Base-by-base conservation (phyloP, 2,329 filamentous ascomycete genomes). In the Calonectria pauciramosa region DNA sequence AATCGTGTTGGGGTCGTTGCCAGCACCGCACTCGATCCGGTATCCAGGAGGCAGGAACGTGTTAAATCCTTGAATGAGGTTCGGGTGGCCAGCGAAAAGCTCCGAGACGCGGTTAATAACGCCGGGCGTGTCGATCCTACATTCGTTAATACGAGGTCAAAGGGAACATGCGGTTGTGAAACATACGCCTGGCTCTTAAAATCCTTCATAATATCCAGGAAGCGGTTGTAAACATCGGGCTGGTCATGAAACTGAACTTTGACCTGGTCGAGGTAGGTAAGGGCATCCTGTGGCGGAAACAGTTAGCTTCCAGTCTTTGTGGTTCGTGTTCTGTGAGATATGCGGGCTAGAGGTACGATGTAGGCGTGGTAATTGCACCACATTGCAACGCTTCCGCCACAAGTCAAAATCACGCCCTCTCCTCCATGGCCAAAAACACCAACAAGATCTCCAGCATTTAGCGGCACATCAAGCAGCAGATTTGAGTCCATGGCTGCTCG, bases 131-230 rank as follows among this genome's bases (percentile, higher is more conserved):
- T 99, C 97, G 81, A 99, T 99, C 4, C 94, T 93, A 73, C 32
- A 32, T 32, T 72, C 66, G 77, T 88, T 76, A 87, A 81, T 73
- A 72, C 51, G 13, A 11, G 14, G 30, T 11, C 20, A 23, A 13
- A 16, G 1, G 56, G 26, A 52, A 18, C 32, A 18, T 56, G 69
- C 34, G n/a, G 23, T 16, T 34, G 4, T 32, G 51, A 60, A 70
- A 90, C 94, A 87, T 88, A 96, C 91, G 96, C 96, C 86, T 98
- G 96, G 81, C 96, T 98, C 86, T 99, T 99, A 85, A 99, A 99
- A 81, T 99, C 97, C 83, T 99, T 99, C 97, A 99, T 99, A 64
- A 99, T 99, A 80, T 99, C 97, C 59, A 99, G 87, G 81, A 99
- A 99, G 47, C 95, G 91, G 82, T 99, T 99, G 82, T 99, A 99